A percentile compares a stretch with the other conserved stretches of the same genome.
Conservation (phyloP, 2,329 filamentous ascomycete species). For the Sporothrix euskadiensis region DNA sequence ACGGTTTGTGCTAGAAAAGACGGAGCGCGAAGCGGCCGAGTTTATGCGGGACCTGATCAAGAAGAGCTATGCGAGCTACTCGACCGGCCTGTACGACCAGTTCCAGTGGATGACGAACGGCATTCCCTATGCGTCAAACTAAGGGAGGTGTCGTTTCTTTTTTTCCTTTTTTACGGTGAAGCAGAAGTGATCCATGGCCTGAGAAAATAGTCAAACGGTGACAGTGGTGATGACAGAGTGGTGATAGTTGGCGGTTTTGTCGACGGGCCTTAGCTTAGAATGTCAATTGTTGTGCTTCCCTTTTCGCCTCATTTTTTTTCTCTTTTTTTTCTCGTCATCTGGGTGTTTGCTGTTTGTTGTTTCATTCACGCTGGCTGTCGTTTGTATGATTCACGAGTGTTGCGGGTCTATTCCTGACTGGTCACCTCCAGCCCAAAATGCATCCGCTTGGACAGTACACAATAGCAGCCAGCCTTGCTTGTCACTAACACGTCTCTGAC, state of each 20-base stretch:
- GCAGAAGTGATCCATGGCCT: no score
- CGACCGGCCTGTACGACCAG: conserved; percentile 93
- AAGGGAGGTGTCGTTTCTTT: neutral
- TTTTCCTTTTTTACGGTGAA: no score
- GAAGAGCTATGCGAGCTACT: conserved; percentile 87
- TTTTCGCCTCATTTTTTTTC: neutral
- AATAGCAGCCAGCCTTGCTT: neutral
- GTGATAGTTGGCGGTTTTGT: neutral
- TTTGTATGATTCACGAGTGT: neutral
- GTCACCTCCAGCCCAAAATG: neutral
- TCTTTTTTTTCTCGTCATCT: neutral
- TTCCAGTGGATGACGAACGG: conserved; percentile 64
- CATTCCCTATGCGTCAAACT: conserved; percentile 34
- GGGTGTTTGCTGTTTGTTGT: neutral
- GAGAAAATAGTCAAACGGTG: no score
- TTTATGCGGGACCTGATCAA: conserved; percentile 88
- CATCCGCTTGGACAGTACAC: neutral
- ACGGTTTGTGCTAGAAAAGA: conserved; percentile 88
- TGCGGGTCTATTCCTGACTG: neutral
- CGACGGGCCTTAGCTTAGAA: neutral
- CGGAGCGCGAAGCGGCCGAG: conserved; percentile 87
- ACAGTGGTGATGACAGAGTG: neutral
- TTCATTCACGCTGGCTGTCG: neutral
- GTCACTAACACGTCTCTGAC: neutral
- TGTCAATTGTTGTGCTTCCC: neutral